Evolutionary conservation across 2,329 filamentous ascomycete species (phyloP).

Genomic region (Diaporthe citri): DNA sequence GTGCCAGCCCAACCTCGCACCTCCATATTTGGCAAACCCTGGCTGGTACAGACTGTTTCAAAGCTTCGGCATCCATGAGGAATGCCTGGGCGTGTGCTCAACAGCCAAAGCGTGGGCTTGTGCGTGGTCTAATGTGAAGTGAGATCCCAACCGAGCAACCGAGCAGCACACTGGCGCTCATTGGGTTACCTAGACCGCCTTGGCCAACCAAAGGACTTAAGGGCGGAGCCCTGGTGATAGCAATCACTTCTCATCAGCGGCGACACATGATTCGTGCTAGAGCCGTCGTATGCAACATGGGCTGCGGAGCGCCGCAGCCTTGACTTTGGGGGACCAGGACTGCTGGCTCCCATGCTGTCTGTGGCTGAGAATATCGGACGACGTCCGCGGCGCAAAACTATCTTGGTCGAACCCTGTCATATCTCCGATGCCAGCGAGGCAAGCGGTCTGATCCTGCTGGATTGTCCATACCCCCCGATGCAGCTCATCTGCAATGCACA

Average conservation of each 20-base stretch:
- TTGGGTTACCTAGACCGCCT: conserved; percentile 12
- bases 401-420: conserved; percentile 32
- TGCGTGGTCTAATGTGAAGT: conserved; percentile 19
- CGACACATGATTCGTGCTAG: conserved; percentile 38
- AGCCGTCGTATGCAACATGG: conserved; percentile 17
- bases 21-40: neutral
- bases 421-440: conserved; percentile 26
- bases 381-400: conserved; percentile 38
- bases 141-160: neutral
- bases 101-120: conserved; percentile 4
- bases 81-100: neutral
- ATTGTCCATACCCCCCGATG: conserved; percentile 32
- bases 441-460: conserved; percentile 35
- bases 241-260: conserved; percentile 14
- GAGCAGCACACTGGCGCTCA: conserved; percentile 24
- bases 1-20: conserved; percentile 8
- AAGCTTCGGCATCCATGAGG: conserved; percentile 30
- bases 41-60: conserved; percentile 23
- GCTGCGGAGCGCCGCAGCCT: conserved; percentile 36
- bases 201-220: conserved; percentile 8
- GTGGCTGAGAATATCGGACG: conserved; percentile 37
- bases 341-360: conserved; percentile 4
- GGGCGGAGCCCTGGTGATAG: conserved; percentile 7
- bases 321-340: conserved; percentile 5
- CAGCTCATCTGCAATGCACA: conserved; percentile 23